A percentile compares a stretch with the other conserved stretches of the same genome.
Evolutionary conservation across 1,284 basidiomycete genomes (phyloP).

Genomic region (Trichosporon coremiiforme): DNA sequence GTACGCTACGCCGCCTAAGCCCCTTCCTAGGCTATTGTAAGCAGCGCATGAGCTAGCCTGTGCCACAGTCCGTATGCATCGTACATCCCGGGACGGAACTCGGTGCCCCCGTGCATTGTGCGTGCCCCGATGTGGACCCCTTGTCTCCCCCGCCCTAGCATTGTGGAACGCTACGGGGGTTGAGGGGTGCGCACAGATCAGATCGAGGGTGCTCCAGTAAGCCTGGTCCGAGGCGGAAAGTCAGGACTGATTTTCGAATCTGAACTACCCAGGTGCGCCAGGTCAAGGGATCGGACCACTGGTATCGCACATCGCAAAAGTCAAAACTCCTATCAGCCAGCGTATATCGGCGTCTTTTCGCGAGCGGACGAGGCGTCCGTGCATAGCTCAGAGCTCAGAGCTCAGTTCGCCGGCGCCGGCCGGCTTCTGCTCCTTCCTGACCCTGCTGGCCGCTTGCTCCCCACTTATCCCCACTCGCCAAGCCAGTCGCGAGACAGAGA

Average conservation of each 20-base stretch:
- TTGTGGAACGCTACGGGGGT: neutral
- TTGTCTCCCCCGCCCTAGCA: too few species aligned
- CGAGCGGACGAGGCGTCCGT: neutral
- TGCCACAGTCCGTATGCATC: neutral
- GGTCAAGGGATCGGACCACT: too few species aligned
- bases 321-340: slow-evolving; percentile 7
- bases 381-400: neutral
- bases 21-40: neutral
- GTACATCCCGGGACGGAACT: slow-evolving; percentile 5
- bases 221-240: neutral
- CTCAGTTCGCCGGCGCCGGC: neutral
- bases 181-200: neutral
- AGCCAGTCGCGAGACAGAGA: neutral
- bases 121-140: too few species aligned
- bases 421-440: neutral
- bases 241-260: neutral
- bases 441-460: neutral
- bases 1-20: neutral
- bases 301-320: neutral
- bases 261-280: too few species aligned
- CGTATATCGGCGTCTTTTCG: neutral
- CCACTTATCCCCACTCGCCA: neutral
- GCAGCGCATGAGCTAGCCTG: neutral
- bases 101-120: neutral
- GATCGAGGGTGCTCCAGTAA: neutral